Conservation (phyloP, 176 grass and related monocot genomes). For the Ensete glaucum region DNA sequence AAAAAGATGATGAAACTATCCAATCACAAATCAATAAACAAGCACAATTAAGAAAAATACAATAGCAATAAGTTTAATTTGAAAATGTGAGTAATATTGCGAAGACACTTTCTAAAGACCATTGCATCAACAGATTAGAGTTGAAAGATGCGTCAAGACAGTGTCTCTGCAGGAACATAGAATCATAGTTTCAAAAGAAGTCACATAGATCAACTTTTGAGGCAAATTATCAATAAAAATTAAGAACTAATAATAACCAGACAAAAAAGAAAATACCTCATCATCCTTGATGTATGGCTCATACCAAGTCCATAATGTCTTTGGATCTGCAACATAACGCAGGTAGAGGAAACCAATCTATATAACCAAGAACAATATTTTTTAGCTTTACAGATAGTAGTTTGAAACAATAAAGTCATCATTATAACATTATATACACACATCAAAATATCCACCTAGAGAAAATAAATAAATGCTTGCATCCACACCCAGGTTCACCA, state of each 20-base stretch:
- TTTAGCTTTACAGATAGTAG: constrained; percentile 3
- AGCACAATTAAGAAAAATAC: neutral
- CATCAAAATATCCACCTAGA: too few relatives aligned
- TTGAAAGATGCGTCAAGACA: neutral
- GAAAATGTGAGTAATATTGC: too few relatives aligned
- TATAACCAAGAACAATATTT: neutral
- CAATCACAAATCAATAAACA: neutral
- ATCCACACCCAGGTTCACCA: neutral
- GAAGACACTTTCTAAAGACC: neutral
- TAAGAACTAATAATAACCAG: neutral
- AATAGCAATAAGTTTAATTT: neutral
- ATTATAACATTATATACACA: too few relatives aligned
- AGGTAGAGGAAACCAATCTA: constrained; percentile 95
- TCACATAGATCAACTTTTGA: neutral
- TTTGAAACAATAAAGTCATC: too few relatives aligned
- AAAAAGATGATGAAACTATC: neutral
- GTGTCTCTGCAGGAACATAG: neutral
- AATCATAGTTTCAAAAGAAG: neutral
- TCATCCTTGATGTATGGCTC: constrained; percentile 92
- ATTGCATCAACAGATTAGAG: neutral
- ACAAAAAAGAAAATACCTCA: constrained; percentile 43
- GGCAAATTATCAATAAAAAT: constrained; percentile 3
- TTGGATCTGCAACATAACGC: constrained; percentile 81
- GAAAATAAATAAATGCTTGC: neutral
- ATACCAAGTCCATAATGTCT: constrained; percentile 84